A percentile compares a stretch with the other conserved stretches of the same genome.
phyloP scores from a whole-genome alignment of 2,329 filamentous ascomycete species.

The Penicillium capsulatum region DNA sequence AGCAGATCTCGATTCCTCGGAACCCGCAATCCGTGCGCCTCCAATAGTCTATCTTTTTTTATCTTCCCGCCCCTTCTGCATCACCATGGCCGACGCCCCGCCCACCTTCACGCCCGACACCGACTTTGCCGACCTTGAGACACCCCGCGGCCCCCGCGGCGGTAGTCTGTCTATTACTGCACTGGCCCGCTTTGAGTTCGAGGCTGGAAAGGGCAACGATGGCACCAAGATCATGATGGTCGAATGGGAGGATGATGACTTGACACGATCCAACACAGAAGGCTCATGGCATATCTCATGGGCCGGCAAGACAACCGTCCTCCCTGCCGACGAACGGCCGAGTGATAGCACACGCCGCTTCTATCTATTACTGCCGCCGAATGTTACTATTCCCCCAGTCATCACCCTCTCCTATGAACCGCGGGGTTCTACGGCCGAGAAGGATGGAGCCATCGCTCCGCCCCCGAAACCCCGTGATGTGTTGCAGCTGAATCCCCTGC shows the following conservation, averaged over 20 bases:
- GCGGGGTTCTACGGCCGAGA: constrained; percentile 26
- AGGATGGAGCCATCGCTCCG: background rate
- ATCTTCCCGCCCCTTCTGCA: background rate
- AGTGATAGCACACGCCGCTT: constrained; percentile 57
- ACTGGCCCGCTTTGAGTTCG: constrained; percentile 84
- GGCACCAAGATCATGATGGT: constrained; percentile 92
- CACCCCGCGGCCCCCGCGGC: constrained; percentile 24
- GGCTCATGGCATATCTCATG: constrained; percentile 75
- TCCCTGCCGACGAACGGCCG: constrained; percentile 60
- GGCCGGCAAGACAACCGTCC: constrained; percentile 71
- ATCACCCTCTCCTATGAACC: constrained; percentile 60
- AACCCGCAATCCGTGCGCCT: background rate
- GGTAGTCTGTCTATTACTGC: constrained; percentile 49
- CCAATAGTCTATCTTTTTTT: constrained; percentile 1
- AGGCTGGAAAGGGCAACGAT: constrained; percentile 68
- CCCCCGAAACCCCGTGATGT: constrained; percentile 32
- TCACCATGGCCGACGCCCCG: constrained; percentile 14
- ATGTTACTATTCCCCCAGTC: constrained; percentile 65
- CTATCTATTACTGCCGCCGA: constrained; percentile 76
- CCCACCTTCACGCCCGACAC: constrained; percentile 30
- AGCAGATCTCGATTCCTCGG: no score
- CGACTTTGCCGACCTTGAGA: constrained; percentile 32
- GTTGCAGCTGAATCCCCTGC: constrained; percentile 70
- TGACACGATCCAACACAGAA: constrained; percentile 36
- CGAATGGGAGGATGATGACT: constrained; percentile 70